These are phyloP conservation scores for Colletotrichum zoysiae DNA, from an alignment of 2,329 filamentous ascomycete species.

Conservation along the genomic window DNA sequence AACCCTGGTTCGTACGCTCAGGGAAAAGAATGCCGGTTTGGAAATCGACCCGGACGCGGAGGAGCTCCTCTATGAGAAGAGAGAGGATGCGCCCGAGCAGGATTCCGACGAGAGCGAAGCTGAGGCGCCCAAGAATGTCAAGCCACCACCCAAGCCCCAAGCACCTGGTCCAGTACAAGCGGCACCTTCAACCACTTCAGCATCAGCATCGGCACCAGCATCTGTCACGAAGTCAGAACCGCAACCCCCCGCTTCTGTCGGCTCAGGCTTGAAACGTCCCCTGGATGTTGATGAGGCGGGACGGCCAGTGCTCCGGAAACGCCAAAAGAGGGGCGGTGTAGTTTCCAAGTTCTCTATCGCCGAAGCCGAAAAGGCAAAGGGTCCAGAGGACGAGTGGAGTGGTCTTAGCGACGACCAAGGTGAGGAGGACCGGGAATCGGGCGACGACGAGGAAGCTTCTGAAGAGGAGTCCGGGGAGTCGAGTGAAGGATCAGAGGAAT, in stretches of 20 bases:
- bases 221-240: slow-evolving; percentile 1
- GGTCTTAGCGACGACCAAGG: slow-evolving; percentile 42
- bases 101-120: slow-evolving; percentile 49
- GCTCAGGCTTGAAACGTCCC: slow-evolving; percentile 88
- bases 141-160: slow-evolving; percentile 1
- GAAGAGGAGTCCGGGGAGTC: slow-evolving; percentile 47
- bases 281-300: slow-evolving; percentile 84
- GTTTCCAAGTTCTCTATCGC: slow-evolving; percentile 65
- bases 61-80: slow-evolving; percentile 65
- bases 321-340: slow-evolving; percentile 77
- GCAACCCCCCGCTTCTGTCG: slow-evolving; percentile 55
- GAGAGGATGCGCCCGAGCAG: slow-evolving; percentile 47
- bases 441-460: slow-evolving; percentile 43
- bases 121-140: slow-evolving; percentile 43
- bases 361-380: slow-evolving; percentile 52
- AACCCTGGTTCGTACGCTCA: slow-evolving; percentile 71
- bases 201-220: neutral
- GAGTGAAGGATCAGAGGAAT: slow-evolving; percentile 45
- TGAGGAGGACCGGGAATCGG: slow-evolving; percentile 8
- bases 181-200: neutral
- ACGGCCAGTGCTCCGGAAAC: slow-evolving; percentile 83
- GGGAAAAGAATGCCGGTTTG: slow-evolving; percentile 75
- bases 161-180: neutral
- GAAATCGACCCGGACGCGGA: slow-evolving; percentile 65
- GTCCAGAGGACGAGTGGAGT: slow-evolving; percentile 47